These are phyloP conservation scores for Haberlea rhodopensis DNA, from an alignment of 257 asterid species.

Conservation along the genomic window DNA sequence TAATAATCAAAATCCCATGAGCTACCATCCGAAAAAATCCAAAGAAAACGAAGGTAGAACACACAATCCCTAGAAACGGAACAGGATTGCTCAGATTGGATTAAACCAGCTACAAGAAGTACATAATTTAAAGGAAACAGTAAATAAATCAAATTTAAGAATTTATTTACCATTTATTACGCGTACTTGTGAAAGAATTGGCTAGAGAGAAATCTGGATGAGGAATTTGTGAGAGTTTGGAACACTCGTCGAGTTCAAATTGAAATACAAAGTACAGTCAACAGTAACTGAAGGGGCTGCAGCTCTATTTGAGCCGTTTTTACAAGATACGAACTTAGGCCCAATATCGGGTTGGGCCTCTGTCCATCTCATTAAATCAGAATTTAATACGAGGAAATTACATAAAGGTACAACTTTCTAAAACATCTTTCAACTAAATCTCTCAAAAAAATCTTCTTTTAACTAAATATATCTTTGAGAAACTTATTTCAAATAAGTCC, in stretches of 20 bases:
- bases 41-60: background rate
- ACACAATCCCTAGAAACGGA: slow-evolving; percentile 13
- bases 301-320: too few species aligned
- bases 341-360: too few species aligned
- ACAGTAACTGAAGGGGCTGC: background rate
- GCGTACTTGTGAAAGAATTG: slow-evolving; percentile 19
- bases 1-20: background rate
- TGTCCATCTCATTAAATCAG: too few species aligned
- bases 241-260: background rate
- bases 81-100: slow-evolving; percentile 18
- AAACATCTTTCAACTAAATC: too few species aligned
- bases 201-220: slow-evolving; percentile 20
- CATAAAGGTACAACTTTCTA: too few species aligned
- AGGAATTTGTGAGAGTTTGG: background rate
- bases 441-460: too few species aligned
- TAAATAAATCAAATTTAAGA: background rate
- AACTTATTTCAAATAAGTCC: too few species aligned
- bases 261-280: background rate
- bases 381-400: too few species aligned
- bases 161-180: slow-evolving; percentile 29
- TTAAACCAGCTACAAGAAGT: slow-evolving; percentile 15
- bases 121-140: slow-evolving; percentile 13
- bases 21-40: background rate
- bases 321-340: too few species aligned
- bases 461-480: too few species aligned